Percentiles rank a stretch among this genome's conserved stretches.
These are phyloP conservation scores for Neurospora cerealis DNA, from an alignment of 495 filamentous ascomycete species.

Conservation along the genomic window DNA sequence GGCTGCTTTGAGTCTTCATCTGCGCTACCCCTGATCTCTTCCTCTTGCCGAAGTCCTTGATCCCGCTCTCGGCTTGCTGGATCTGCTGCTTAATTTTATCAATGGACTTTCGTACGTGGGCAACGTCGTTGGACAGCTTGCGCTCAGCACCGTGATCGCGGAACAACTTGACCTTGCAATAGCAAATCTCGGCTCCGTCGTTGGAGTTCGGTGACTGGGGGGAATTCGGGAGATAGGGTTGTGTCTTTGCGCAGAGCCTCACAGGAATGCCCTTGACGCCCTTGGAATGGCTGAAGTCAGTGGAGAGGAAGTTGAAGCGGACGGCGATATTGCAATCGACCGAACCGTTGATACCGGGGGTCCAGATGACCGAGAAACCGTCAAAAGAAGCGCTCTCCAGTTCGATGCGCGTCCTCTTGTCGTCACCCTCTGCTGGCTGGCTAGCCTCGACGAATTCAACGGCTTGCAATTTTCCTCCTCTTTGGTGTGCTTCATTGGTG, in stretches of 20 bases:
- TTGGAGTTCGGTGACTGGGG: conserved; percentile 31
- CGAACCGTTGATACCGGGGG: conserved; percentile 47
- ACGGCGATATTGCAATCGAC: conserved; percentile 75
- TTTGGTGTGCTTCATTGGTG: conserved; percentile 77
- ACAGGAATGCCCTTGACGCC: conserved; percentile 96
- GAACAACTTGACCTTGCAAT: conserved; percentile 94
- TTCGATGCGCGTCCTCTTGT: conserved; percentile 62
- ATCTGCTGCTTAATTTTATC: conserved; percentile 92
- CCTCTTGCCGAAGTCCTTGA: conserved; percentile 79
- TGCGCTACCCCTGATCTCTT: conserved; percentile 58
- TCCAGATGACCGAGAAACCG: conserved; percentile 86
- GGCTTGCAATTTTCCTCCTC: conserved; percentile 77
- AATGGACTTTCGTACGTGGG: conserved; percentile 86
- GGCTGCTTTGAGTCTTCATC: conserved; percentile 38
- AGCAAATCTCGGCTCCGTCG: conserved; percentile 60
- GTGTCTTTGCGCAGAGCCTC: conserved; percentile 82
- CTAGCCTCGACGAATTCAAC: conserved; percentile 84
- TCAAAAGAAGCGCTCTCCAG: conserved; percentile 81
- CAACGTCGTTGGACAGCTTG: conserved; percentile 89
- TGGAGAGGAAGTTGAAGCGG: conserved; percentile 95
- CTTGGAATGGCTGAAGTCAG: conserved; percentile 96
- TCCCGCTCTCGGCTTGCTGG: conserved; percentile 74
- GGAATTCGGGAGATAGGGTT: conserved; percentile 41
- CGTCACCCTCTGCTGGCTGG: conserved; percentile 57
- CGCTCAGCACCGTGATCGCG: conserved; percentile 93